These are phyloP conservation scores for Amoebophrya sp. DNA, from an alignment of 169 alveolate species.

Conservation along the genomic window DNA sequence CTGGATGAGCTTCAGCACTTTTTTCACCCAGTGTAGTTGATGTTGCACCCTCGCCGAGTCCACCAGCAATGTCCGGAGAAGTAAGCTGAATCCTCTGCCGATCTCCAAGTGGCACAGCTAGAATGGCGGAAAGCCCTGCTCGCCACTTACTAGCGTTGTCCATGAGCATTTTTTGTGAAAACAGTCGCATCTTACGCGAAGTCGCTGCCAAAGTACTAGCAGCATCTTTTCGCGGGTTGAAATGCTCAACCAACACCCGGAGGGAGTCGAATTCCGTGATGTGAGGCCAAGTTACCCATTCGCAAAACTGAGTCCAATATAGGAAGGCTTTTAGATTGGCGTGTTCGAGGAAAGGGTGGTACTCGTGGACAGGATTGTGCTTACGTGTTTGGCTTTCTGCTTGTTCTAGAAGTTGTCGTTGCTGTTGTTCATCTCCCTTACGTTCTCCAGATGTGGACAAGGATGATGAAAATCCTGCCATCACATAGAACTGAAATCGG, in stretches of 20 bases:
- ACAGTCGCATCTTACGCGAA: neutral
- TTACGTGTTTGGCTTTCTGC: neutral
- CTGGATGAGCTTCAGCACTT: too few relatives aligned
- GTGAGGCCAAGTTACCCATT: neutral
- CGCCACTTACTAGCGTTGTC: neutral
- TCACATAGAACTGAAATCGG: neutral
- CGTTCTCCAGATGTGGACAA: too few relatives aligned
- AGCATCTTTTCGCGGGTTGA: neutral
- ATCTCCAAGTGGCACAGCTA: neutral
- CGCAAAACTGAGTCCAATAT: neutral
- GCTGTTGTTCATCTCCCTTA: too few relatives aligned
- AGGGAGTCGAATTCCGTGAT: neutral
- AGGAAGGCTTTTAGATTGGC: neutral
- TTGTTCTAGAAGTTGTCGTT: too few relatives aligned
- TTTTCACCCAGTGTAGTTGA: too few relatives aligned
- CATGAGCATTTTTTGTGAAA: neutral
- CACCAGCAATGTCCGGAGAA: too few relatives aligned
- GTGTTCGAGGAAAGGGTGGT: slow-evolving; percentile 10
- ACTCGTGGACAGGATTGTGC: neutral
- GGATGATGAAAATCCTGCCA: too few relatives aligned
- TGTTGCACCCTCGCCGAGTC: too few relatives aligned
- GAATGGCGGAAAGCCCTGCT: neutral
- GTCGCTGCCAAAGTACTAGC: neutral
- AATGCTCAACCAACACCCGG: neutral
- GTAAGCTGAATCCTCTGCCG: neutral